Conservation (phyloP, 2,329 filamentous ascomycete genomes). For the Neurospora crassa region DNA sequence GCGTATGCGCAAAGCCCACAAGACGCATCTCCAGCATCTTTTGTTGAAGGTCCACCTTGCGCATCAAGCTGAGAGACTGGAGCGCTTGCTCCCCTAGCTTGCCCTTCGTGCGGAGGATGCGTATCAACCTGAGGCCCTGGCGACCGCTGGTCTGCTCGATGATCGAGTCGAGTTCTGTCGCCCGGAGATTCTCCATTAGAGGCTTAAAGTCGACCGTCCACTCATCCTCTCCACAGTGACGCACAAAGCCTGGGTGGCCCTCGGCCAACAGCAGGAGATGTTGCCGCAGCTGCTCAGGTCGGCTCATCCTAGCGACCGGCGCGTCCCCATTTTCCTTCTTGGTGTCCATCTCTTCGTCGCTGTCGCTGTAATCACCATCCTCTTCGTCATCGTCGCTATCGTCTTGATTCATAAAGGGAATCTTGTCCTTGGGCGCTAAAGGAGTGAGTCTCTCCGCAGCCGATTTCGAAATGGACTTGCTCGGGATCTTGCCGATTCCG, state of each 20-base stretch:
- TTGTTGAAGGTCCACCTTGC: constrained; percentile 73
- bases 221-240: constrained; percentile 59
- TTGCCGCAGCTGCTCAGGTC: constrained; percentile 46
- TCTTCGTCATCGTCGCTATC: constrained; percentile 30
- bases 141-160: constrained; percentile 70
- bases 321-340: constrained; percentile 45
- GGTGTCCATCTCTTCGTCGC: constrained; percentile 25
- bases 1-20: constrained; percentile 77
- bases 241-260: constrained; percentile 58
- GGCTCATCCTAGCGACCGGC: constrained; percentile 34
- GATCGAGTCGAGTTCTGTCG: constrained; percentile 71
- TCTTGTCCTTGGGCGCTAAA: constrained; percentile 20
- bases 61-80: constrained; percentile 70
- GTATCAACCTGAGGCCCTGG: constrained; percentile 70
- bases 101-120: constrained; percentile 76
- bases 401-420: constrained; percentile 21
- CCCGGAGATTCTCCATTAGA: constrained; percentile 60
- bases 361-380: constrained; percentile 24
- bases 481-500: constrained; percentile 47
- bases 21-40: constrained; percentile 81
- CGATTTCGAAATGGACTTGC: constrained; percentile 35
- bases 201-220: constrained; percentile 81
- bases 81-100: constrained; percentile 93
- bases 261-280: constrained; percentile 66
- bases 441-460: constrained; percentile 29